Base-by-base conservation (phyloP, 129 eudicot species). In the Cynara cardunculus region DNA sequence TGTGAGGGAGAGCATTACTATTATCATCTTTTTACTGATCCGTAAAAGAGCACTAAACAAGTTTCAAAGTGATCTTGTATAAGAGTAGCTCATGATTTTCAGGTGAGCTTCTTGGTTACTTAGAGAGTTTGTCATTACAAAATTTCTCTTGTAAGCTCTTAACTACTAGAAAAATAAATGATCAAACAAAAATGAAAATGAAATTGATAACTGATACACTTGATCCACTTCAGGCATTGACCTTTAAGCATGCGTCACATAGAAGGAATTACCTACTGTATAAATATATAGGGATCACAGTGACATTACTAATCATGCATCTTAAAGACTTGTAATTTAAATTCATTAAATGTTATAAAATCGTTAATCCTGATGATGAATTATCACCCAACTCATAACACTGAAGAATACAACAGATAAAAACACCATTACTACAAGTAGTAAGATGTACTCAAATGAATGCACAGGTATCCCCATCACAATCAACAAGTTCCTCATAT, bases 241-340 rank as follows among this genome's bases (percentile, higher is more conserved):
- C 39, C 6, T 16, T 16, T 26, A 13, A 26, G 26, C 67, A 67
- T 21, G 39, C 61, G n/a, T 65, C 65, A 26, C 19, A 14, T 35
- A 56, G 24, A n/a, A 56, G 24, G 18, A 53, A 4, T 56, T 21
- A 64, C 5, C 28, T 64, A 64, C 14, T 7, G 13, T 22, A 25
- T 22, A 64, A 5, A 64, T 64, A 64, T 64, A 9, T 64, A 49
- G 16, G 32, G 35, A 71, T 19, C 49, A 12, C 13, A 14, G 7
- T 31, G 14, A 25, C 76, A 53, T 53, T 70, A 69, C 71, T 53
- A 70, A 19, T 18, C 22, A 31, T 70, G 72, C 71, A 70, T 31
- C 77, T 69, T 21, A 79, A 31, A 8, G 32, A 71, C 83, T 79
- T 78, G 14, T 56, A 56, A 56, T 56, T n/a, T 18, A 56, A 56